phyloP scores from a whole-genome alignment of 441 rosid genomes.

The Adansonia grandidieri region DNA sequence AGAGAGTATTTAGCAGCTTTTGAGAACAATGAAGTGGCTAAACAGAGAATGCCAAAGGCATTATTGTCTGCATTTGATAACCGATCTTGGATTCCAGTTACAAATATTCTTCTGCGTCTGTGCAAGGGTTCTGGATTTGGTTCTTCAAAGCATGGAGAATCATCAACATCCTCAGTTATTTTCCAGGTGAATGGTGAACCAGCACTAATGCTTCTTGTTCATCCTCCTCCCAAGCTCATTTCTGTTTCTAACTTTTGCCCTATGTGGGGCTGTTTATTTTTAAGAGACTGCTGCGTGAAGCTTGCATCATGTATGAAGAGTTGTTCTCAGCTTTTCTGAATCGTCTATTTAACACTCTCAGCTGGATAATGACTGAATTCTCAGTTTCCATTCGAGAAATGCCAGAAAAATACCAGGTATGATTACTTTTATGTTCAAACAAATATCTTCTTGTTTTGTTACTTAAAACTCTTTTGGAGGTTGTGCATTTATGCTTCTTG shows the following conservation, averaged over 20 bases:
- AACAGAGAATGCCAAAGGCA: conserved; percentile 73
- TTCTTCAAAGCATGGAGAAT: conserved; percentile 85
- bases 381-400: conserved; percentile 93
- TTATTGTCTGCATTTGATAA: conserved; percentile 92
- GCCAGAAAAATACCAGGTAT: conserved; percentile 95
- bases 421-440: neutral
- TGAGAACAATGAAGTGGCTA: conserved; percentile 89
- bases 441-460: conserved; percentile 8
- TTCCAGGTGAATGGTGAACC: conserved; percentile 66
- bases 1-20: conserved; percentile 85
- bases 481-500: neutral
- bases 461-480: conserved; percentile 11
- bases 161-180: conserved; percentile 76
- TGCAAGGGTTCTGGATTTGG: conserved; percentile 88
- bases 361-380: conserved; percentile 99
- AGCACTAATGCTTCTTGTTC: conserved; percentile 13
- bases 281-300: conserved; percentile 81
- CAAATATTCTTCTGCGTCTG: conserved; percentile 85
- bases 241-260: conserved; percentile 10
- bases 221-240: conserved; percentile 12
- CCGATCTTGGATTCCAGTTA: conserved; percentile 94
- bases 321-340: conserved; percentile 89
- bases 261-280: conserved; percentile 27
- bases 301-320: conserved; percentile 67
- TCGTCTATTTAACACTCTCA: conserved; percentile 90